Conservation (phyloP, 371 early-diverging fungal genomes). For the Gilbertella persicaria region DNA sequence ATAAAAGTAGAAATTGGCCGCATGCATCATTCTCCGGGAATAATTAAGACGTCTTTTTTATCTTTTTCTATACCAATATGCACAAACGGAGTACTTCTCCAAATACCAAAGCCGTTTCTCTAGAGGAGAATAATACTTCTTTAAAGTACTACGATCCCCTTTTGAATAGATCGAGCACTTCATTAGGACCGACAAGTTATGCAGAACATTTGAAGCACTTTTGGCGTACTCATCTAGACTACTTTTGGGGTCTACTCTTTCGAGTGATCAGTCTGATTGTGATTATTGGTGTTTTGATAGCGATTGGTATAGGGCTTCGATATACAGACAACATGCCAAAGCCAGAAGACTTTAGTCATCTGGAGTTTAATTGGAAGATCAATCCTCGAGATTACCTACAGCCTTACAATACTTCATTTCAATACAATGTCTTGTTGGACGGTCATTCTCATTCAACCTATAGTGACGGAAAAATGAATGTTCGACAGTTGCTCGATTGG, state of each 20-base stretch:
- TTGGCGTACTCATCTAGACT: conserved; percentile 11
- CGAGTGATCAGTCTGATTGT: conserved; percentile 26
- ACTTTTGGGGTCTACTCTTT: conserved; percentile 25
- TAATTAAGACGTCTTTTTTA: too few species aligned
- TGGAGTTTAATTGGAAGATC: conserved; percentile 60
- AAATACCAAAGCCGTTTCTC: too few species aligned
- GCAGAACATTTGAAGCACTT: too few species aligned
- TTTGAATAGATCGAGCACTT: too few species aligned
- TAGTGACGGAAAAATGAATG: conserved; percentile 71
- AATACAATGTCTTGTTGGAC: conserved; percentile 68
- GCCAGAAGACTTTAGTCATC: conserved; percentile 32
- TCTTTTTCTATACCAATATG: too few species aligned
- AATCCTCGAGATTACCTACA: conserved; percentile 58
- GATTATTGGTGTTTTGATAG: conserved; percentile 39
- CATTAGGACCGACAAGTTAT: too few species aligned
- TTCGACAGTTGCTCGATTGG: conserved; percentile 65
- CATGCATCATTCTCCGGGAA: too few species aligned
- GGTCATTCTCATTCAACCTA: conserved; percentile 72
- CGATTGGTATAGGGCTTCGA: conserved; percentile 37
- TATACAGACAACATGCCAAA: conserved; percentile 43
- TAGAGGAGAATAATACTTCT: too few species aligned
- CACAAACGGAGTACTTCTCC: too few species aligned
- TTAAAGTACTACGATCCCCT: too few species aligned
- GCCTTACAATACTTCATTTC: conserved; percentile 58
- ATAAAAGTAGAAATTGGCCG: too few species aligned